phyloP scores from a whole-genome alignment of 805 yeast genomes.

The Barnettozyma botsteinii region DNA sequence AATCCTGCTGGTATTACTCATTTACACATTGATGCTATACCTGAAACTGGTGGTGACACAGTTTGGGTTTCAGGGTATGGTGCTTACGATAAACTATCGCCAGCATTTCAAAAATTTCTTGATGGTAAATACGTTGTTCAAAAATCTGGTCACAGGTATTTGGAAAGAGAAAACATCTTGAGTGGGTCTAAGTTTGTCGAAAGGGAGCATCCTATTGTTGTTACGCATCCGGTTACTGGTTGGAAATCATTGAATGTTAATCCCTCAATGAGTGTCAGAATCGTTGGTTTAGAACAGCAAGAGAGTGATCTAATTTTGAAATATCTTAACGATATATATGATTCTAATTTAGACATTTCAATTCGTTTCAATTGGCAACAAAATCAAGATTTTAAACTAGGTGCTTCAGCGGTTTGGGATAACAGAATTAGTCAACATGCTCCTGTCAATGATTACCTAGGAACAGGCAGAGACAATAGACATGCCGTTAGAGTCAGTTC shows the following conservation, averaged over 20 bases:
- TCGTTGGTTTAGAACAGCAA: constrained; percentile 43
- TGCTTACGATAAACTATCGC: constrained; percentile 51
- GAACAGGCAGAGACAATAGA: constrained; percentile 20
- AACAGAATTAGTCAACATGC: constrained; percentile 49
- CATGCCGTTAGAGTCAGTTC: constrained; percentile 43
- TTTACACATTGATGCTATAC: constrained; percentile 46
- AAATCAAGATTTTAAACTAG: constrained; percentile 30
- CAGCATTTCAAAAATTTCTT: constrained; percentile 42
- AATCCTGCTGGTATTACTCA: constrained; percentile 52
- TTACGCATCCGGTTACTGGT: constrained; percentile 60
- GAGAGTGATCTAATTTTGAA: constrained; percentile 42
- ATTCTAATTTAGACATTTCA: constrained; percentile 48
- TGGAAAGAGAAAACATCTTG: constrained; percentile 38
- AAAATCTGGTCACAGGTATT: constrained; percentile 34
- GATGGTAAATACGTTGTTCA: constrained; percentile 47
- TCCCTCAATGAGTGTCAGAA: constrained; percentile 40
- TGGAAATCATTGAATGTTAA: constrained; percentile 53
- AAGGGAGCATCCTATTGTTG: constrained; percentile 50
- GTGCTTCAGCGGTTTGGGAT: constrained; percentile 56
- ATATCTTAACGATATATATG: constrained; percentile 39
- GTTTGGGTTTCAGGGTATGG: constrained; percentile 54
- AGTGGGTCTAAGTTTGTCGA: constrained; percentile 41
- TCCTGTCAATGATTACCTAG: constrained; percentile 41
- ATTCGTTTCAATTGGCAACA: constrained; percentile 46
- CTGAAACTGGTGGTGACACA: constrained; percentile 50